phyloP scores from a whole-genome alignment of 495 filamentous ascomycete species.

The Neurospora sp. region DNA sequence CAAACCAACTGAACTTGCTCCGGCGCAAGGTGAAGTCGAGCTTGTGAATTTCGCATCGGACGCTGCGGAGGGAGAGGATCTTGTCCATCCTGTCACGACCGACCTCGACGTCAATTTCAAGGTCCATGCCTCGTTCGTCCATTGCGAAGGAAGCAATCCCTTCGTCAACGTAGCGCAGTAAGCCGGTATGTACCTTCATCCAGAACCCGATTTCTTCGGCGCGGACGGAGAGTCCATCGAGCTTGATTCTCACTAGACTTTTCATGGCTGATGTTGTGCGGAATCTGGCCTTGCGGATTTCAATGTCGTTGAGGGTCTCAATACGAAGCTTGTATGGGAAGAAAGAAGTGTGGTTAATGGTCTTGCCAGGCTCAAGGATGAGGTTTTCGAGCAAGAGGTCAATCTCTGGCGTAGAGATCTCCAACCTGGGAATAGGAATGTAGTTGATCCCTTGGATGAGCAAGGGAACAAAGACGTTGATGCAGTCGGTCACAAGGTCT shows the following conservation, averaged over 20 bases:
- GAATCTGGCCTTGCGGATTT: slow-evolving; percentile 70
- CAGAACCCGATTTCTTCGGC: slow-evolving; percentile 81
- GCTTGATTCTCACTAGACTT: slow-evolving; percentile 60
- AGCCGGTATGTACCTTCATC: slow-evolving; percentile 52
- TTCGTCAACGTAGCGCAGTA: slow-evolving; percentile 60
- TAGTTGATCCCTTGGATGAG: slow-evolving; percentile 68
- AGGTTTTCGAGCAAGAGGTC: slow-evolving; percentile 85
- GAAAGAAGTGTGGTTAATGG: slow-evolving; percentile 80
- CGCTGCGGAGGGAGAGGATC: slow-evolving; percentile 65
- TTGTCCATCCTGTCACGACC: slow-evolving; percentile 63
- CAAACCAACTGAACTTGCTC: slow-evolving; percentile 63
- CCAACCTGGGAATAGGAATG: slow-evolving; percentile 78
- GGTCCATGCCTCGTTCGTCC: slow-evolving; percentile 77
- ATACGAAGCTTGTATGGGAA: slow-evolving; percentile 74
- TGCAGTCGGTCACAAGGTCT: slow-evolving; percentile 60
- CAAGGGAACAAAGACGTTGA: slow-evolving; percentile 71
- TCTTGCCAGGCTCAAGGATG: slow-evolving; percentile 77
- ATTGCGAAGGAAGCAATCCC: slow-evolving; percentile 78
- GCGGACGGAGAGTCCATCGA: slow-evolving; percentile 70
- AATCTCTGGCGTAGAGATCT: slow-evolving; percentile 69
- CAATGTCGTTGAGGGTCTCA: slow-evolving; percentile 75
- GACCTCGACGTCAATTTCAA: slow-evolving; percentile 73
- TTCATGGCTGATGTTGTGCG: slow-evolving; percentile 55
- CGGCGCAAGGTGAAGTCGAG: slow-evolving; percentile 66
- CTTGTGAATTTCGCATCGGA: slow-evolving; percentile 75